Percentiles rank a stretch among this genome's conserved stretches.
phyloP scores from a whole-genome alignment of 164 flowering plant genomes.

The Akebia trifoliata region DNA sequence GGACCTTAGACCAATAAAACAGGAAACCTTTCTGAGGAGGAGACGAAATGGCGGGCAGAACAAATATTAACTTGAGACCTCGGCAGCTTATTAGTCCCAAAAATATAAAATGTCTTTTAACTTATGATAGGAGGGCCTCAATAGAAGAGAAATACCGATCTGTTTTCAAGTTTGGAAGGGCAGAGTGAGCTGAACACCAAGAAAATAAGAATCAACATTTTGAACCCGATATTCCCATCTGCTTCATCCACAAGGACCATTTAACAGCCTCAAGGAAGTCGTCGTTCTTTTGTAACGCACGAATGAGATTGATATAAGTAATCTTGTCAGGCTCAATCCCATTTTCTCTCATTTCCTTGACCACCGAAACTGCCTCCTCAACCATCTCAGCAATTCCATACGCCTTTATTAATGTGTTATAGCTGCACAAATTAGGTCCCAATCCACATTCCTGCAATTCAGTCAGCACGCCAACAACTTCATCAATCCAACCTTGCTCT shows the following conservation, averaged over 20 bases:
- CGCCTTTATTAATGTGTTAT: conserved; percentile 87
- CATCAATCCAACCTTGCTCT: conserved; percentile 82
- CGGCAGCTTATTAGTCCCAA: neutral
- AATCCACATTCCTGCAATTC: conserved; percentile 64
- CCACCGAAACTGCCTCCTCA: conserved; percentile 66
- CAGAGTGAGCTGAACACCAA: neutral
- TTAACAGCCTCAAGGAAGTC: conserved; percentile 83
- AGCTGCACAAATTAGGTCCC: conserved; percentile 78
- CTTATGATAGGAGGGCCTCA: neutral
- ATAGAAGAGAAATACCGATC: neutral
- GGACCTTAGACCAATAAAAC: too few species aligned
- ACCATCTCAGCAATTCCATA: conserved; percentile 95
- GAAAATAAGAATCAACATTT: conserved; percentile 12
- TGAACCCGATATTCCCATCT: conserved; percentile 39
- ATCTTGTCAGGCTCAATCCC: conserved; percentile 70
- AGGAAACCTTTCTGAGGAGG: too few species aligned
- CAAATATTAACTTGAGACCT: too few species aligned
- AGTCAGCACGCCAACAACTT: conserved; percentile 56
- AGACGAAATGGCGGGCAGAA: too few species aligned
- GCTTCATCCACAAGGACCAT: conserved; percentile 99
- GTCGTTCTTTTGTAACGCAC: conserved; percentile 66
- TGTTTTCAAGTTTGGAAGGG: neutral
- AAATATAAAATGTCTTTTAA: neutral
- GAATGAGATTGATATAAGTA: conserved; percentile 63
- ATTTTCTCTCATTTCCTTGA: conserved; percentile 78